Evolutionary conservation across 352 stramenopile species (phyloP).

Genomic region (Globisporangium cylindrosporum): DNA sequence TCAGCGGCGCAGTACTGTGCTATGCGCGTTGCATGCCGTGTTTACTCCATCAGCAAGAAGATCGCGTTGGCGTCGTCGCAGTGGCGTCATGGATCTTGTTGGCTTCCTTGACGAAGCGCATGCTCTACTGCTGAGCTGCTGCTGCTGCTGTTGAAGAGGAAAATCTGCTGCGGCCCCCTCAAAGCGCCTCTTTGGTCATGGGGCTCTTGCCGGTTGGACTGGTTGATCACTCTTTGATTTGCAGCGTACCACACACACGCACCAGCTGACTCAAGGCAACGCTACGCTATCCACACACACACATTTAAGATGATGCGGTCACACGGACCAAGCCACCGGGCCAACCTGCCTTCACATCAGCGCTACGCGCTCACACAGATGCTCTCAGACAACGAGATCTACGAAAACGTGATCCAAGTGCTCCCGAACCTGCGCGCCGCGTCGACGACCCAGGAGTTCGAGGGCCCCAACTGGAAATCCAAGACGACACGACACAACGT

Average conservation of each 20-base stretch:
- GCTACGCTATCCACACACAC: too few relatives aligned
- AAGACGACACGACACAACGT: constrained; percentile 9
- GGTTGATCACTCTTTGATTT: not conserved
- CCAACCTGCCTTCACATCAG: not conserved
- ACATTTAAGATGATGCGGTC: not conserved
- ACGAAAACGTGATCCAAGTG: constrained; percentile 24
- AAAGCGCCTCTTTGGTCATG: not conserved
- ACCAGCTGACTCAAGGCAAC: not conserved
- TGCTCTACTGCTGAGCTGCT: too few relatives aligned
- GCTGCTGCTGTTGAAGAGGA: not conserved
- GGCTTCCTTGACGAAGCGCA: not conserved
- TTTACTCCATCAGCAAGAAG: not conserved
- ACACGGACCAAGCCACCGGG: not conserved
- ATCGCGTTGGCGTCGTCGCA: not conserved
- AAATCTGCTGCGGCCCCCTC: not conserved
- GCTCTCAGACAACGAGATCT: constrained; percentile 27
- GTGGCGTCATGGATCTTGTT: not conserved
- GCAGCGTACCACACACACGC: not conserved
- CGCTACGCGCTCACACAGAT: constrained; percentile 24
- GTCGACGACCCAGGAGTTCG: constrained; percentile 21
- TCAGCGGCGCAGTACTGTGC: not conserved
- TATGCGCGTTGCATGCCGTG: not conserved
- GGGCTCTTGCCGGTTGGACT: not conserved
- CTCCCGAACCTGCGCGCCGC: constrained; percentile 28
- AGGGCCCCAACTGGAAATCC: constrained; percentile 25